Conservation (phyloP, 2,329 filamentous ascomycete species). For the Periconia macrospinosa region DNA sequence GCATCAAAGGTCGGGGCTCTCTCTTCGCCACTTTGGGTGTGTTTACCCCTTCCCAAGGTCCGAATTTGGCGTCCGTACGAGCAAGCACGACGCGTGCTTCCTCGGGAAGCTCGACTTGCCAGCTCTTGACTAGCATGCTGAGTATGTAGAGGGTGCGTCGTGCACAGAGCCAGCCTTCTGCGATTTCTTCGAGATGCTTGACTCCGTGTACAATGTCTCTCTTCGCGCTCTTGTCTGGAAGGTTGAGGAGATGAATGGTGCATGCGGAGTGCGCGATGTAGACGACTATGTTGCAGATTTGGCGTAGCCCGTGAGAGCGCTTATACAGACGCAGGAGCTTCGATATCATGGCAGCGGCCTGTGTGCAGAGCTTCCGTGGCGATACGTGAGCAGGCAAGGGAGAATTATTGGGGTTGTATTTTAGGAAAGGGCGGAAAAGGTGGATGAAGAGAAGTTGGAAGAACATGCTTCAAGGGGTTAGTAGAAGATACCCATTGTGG, state of each 20-base stretch:
- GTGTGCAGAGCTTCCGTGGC: slow-evolving; percentile 85
- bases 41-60: slow-evolving; percentile 54
- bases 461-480: slow-evolving; percentile 73
- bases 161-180: slow-evolving; percentile 90
- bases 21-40: slow-evolving; percentile 26
- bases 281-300: slow-evolving; percentile 95
- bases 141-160: slow-evolving; percentile 83
- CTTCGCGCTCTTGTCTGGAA: slow-evolving; percentile 88
- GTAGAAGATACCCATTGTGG: slow-evolving; percentile 7
- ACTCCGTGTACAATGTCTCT: slow-evolving; percentile 89
- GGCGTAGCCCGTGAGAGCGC: slow-evolving; percentile 83
- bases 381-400: slow-evolving; percentile 86
- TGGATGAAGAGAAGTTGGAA: slow-evolving; percentile 95
- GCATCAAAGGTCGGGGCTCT: slow-evolving; percentile 17
- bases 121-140: slow-evolving; percentile 82
- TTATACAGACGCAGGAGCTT: slow-evolving; percentile 96
- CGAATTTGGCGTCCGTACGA: slow-evolving; percentile 78
- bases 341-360: slow-evolving; percentile 85
- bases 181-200: slow-evolving; percentile 92
- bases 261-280: slow-evolving; percentile 95
- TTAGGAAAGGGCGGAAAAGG: slow-evolving; percentile 91
- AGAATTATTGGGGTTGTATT: slow-evolving; percentile 79
- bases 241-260: slow-evolving; percentile 89
- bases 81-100: slow-evolving; percentile 78
- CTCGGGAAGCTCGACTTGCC: slow-evolving; percentile 83